These are phyloP conservation scores for Alternaria hordeiaustralica DNA, from an alignment of 2,329 filamentous ascomycete genomes.

Conservation along the genomic window DNA sequence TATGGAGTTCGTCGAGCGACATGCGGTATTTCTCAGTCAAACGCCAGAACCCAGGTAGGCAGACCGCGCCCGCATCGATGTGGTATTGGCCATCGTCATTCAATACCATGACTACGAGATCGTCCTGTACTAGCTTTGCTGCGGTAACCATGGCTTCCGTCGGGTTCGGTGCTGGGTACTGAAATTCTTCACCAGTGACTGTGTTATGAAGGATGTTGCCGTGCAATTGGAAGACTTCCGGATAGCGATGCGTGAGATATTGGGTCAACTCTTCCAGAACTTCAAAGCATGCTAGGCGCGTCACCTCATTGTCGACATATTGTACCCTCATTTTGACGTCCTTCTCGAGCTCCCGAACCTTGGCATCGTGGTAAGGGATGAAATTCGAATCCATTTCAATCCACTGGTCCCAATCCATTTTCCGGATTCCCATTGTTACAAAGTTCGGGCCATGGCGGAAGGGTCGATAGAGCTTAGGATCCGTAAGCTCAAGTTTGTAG, in stretches of 20 bases:
- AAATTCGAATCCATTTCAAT: constrained; percentile 7
- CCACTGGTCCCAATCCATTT: constrained; percentile 5
- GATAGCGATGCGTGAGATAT: constrained; percentile 5
- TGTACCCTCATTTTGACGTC: not conserved
- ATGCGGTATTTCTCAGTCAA: constrained; percentile 4
- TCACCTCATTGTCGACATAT: not conserved
- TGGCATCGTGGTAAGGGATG: not conserved
- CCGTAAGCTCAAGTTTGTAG: not conserved
- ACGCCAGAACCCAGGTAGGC: constrained; percentile 1
- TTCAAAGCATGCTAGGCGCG: not conserved
- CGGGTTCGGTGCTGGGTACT: not conserved
- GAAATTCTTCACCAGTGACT: not conserved
- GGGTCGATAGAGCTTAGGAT: not conserved
- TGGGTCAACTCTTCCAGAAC: constrained; percentile 1
- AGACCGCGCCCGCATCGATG: constrained; percentile 1
- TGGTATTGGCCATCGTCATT: constrained; percentile 6
- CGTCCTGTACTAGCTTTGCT: not conserved
- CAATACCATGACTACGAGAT: not conserved
- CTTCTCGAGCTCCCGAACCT: not conserved
- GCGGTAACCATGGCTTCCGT: constrained; percentile 3
- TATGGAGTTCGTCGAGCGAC: not conserved
- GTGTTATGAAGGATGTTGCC: not conserved
- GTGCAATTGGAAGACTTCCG: not conserved
- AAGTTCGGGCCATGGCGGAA: not conserved
- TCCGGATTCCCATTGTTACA: not conserved